Conservation (phyloP, 495 filamentous ascomycete species). For the Penicillium cinerascens region DNA sequence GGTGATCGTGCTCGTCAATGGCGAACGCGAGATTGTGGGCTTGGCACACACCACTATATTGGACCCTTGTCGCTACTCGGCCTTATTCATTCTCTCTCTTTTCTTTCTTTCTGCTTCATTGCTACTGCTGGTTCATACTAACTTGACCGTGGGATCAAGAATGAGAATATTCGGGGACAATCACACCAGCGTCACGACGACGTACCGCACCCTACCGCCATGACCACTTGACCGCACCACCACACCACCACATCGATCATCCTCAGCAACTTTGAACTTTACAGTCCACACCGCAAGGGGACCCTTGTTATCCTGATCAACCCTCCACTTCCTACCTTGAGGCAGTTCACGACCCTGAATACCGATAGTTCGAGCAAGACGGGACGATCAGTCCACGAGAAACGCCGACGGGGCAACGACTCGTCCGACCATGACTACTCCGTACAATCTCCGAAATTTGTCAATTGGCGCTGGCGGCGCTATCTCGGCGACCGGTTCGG, state of each 20-base stretch:
- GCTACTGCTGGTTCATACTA: background rate
- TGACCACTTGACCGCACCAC: background rate
- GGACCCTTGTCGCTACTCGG: background rate
- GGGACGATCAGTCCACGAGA: constrained; percentile 5
- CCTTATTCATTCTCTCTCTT: background rate
- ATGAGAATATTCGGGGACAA: background rate
- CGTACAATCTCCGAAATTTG: constrained; percentile 10
- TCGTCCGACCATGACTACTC: background rate
- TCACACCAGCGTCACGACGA: background rate
- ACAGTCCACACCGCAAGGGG: background rate
- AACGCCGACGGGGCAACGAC: background rate
- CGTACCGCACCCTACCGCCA: background rate
- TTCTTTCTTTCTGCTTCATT: background rate
- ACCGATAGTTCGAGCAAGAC: background rate
- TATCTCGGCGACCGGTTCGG: constrained; percentile 3
- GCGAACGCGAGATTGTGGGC: constrained; percentile 30
- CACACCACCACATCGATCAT: background rate
- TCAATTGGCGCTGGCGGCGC: background rate
- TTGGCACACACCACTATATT: constrained; percentile 34
- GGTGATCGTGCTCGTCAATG: constrained; percentile 37
- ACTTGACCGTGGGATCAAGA: background rate
- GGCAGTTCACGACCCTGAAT: background rate
- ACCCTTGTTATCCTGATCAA: background rate
- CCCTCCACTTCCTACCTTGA: background rate
- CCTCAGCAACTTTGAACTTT: background rate